Conservation (phyloP, 371 early-diverging fungal genomes). For the Mortierella sp. region DNA sequence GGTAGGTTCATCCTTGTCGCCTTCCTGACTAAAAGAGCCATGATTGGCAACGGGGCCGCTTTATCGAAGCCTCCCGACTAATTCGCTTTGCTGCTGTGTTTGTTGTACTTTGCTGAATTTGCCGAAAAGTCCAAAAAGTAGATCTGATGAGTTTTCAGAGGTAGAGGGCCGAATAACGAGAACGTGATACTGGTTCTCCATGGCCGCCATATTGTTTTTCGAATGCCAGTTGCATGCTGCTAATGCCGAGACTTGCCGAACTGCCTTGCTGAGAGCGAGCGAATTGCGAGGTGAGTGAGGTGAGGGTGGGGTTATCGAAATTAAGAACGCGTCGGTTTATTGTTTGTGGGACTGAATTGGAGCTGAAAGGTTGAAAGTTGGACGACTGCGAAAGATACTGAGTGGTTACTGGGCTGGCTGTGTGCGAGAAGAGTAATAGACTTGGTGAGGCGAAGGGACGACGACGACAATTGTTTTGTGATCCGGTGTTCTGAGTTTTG, state of each 20-base stretch:
- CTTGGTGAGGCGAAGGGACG: neutral
- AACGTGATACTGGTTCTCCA: too few species aligned
- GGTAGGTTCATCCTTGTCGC: too few species aligned
- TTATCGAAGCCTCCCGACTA: too few species aligned
- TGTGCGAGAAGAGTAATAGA: neutral
- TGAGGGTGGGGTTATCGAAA: slow-evolving; percentile 20
- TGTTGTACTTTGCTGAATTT: too few species aligned
- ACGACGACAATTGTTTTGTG: neutral
- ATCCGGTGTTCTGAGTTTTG: neutral
- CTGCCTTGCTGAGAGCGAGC: neutral
- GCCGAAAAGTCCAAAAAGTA: too few species aligned
- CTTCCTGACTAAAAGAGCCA: too few species aligned
- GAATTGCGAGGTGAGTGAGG: neutral
- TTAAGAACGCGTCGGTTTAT: slow-evolving; percentile 27
- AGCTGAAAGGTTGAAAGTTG: slow-evolving; percentile 19
- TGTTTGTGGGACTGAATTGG: slow-evolving; percentile 30
- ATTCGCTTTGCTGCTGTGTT: too few species aligned
- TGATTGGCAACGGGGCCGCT: too few species aligned
- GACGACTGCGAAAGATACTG: slow-evolving; percentile 6
- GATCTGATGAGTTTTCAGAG: too few species aligned
- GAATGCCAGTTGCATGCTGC: neutral
- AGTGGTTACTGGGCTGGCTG: slow-evolving; percentile 5
- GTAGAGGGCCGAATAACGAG: too few species aligned
- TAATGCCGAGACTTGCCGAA: neutral
- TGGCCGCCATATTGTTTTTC: neutral